Evolutionary conservation across 2,329 filamentous ascomycete species (phyloP).

Genomic region (Fusarium sororula): DNA sequence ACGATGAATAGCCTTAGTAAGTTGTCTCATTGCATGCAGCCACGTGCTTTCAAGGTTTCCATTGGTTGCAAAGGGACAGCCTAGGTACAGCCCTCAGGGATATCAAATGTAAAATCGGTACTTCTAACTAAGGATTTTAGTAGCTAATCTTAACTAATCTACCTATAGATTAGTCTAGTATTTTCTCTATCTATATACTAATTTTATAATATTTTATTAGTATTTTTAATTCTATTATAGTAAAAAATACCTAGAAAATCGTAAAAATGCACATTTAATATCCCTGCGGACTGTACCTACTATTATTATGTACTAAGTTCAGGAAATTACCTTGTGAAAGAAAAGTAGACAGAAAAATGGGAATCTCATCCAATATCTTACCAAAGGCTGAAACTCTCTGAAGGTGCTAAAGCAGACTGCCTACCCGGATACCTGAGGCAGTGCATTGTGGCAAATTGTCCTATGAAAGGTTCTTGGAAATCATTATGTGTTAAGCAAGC

Average conservation of each 20-base stretch:
- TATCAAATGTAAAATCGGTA: no score
- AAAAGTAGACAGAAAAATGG: neutral
- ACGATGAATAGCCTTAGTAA: conserved; percentile 4
- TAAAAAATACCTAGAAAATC: no score
- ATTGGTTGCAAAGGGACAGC: neutral
- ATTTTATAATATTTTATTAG: no score
- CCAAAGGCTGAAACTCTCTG: neutral
- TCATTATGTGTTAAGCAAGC: neutral
- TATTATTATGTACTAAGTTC: neutral
- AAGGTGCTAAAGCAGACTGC: neutral
- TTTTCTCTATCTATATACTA: no score
- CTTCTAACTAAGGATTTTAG: no score
- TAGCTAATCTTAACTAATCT: no score
- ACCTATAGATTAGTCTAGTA: no score
- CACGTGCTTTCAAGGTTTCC: conserved; percentile 14
- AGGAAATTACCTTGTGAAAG: neutral
- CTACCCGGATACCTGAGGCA: neutral
- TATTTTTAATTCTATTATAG: no score
- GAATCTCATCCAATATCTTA: neutral
- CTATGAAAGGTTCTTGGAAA: neutral
- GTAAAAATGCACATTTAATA: no score
- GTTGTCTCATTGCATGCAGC: neutral
- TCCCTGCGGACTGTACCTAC: no score
- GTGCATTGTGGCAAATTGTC: neutral
- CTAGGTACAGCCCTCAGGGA: no score